A percentile compares a stretch with the other conserved stretches of the same genome.
phyloP scores from a whole-genome alignment of 495 filamentous ascomycete species.

The Neurospora sp. region DNA sequence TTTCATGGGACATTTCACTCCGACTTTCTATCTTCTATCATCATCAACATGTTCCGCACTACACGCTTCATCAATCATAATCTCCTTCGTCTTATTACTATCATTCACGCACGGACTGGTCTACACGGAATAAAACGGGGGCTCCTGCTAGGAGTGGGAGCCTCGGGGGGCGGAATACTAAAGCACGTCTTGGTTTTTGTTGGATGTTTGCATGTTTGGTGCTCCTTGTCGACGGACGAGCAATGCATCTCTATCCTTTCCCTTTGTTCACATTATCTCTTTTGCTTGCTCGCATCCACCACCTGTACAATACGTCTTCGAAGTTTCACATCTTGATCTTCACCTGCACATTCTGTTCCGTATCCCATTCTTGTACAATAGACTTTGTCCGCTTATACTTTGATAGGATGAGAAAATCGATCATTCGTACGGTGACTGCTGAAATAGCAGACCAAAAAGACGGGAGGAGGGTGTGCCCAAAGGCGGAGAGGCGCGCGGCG shows the following conservation, averaged over 20 bases:
- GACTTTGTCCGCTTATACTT: neutral
- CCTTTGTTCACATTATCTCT: neutral
- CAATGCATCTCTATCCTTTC: neutral
- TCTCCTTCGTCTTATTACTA: neutral
- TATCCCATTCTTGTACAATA: neutral
- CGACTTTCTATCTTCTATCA: neutral
- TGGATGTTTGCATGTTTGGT: neutral
- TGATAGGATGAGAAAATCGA: neutral
- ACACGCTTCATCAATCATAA: neutral
- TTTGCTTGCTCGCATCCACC: neutral
- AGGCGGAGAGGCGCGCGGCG: neutral
- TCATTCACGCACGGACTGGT: neutral
- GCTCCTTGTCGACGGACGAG: neutral
- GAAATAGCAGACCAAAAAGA: neutral
- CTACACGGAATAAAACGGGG: neutral
- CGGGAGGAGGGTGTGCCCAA: neutral
- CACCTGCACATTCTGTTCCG: neutral
- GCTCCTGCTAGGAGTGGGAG: neutral
- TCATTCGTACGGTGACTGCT: neutral
- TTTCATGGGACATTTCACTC: neutral
- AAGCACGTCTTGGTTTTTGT: neutral
- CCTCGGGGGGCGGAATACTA: neutral
- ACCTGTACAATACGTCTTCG: neutral
- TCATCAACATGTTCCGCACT: neutral
- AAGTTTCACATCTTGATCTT: neutral